Evolutionary conservation across 371 early-diverging fungal species (phyloP).

Genomic region (Mortierella sp.): DNA sequence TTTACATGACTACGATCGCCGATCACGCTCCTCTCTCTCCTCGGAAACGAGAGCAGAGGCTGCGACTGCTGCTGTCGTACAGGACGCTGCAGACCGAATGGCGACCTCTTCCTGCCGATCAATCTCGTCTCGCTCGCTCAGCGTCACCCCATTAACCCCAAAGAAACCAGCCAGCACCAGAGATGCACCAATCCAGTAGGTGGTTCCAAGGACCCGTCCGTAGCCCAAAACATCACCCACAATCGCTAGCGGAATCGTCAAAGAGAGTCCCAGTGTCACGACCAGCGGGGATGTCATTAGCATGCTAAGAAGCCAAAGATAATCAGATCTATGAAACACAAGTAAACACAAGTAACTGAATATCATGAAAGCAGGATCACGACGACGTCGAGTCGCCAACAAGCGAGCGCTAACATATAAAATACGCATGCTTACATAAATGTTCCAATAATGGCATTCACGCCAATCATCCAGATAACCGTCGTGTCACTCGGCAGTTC

Average conservation of each 20-base stretch:
- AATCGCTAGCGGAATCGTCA: conserved; percentile 84
- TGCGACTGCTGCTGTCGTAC: conserved; percentile 5
- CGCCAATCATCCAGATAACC: conserved; percentile 70
- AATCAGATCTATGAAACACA: conserved; percentile 67
- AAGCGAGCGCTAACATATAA: no score
- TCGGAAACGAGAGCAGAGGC: conserved; percentile 8
- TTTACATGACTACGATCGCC: no score
- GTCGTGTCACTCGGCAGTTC: conserved; percentile 67
- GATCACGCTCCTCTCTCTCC: conserved; percentile 7
- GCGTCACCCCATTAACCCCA: conserved; percentile 64
- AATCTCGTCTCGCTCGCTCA: conserved; percentile 54
- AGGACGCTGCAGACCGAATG: conserved; percentile 17
- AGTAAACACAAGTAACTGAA: no score
- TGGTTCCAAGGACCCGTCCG: conserved; percentile 61
- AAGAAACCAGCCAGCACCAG: conserved; percentile 78
- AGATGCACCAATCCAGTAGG: conserved; percentile 74
- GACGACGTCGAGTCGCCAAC: no score
- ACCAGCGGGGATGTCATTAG: conserved; percentile 85
- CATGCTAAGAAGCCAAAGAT: conserved; percentile 83
- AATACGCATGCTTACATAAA: conserved; percentile 61
- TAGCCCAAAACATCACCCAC: conserved; percentile 79
- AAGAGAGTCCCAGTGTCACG: conserved; percentile 79
- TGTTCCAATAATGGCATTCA: conserved; percentile 85
- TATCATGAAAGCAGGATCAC: no score
- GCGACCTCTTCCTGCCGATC: conserved; percentile 17